These are phyloP conservation scores for Yarrowia alimentaria DNA, from an alignment of 805 yeast genomes.

Conservation along the genomic window DNA sequence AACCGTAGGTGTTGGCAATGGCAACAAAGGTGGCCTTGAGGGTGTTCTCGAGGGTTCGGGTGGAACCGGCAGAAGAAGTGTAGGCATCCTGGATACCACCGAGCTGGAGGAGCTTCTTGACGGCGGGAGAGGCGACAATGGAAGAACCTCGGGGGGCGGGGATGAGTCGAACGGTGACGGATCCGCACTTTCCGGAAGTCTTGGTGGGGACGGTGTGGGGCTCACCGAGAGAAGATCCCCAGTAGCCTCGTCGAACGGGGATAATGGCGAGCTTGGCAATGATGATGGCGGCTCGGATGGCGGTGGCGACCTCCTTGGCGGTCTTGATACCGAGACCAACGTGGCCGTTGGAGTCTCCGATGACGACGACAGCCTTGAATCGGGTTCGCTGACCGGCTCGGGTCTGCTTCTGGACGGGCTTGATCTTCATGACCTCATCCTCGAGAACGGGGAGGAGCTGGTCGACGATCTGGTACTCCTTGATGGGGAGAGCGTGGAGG, in stretches of 20 bases:
- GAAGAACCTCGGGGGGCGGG: slow-evolving; percentile 99
- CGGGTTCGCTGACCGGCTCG: slow-evolving; percentile 99
- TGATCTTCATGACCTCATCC: slow-evolving; percentile 99
- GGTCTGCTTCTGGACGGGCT: slow-evolving; percentile 99
- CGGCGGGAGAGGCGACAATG: slow-evolving; percentile 99
- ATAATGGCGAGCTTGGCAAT: slow-evolving; percentile 98
- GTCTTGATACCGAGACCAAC: slow-evolving; percentile 99
- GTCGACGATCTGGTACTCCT: slow-evolving; percentile 99
- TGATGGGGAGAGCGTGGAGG: slow-evolving; percentile 98
- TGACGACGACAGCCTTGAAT: slow-evolving; percentile 99
- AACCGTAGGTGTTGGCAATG: slow-evolving; percentile 99
- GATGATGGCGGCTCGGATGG: slow-evolving; percentile 99
- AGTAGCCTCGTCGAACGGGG: slow-evolving; percentile 99
- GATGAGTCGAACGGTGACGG: slow-evolving; percentile 94
- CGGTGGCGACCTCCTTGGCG: slow-evolving; percentile 99
- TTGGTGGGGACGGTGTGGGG: slow-evolving; percentile 98
- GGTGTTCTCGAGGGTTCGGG: slow-evolving; percentile 99
- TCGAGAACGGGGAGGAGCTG: slow-evolving; percentile 89
- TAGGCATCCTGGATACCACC: slow-evolving; percentile 99
- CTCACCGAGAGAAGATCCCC: slow-evolving; percentile 99
- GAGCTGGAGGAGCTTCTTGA: slow-evolving; percentile 96
- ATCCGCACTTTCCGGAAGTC: slow-evolving; percentile 99
- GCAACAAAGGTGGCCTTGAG: slow-evolving; percentile 99
- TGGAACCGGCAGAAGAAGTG: slow-evolving; percentile 98
- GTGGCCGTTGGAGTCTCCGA: slow-evolving; percentile 99